A percentile compares a stretch with the other conserved stretches of the same genome.
These are phyloP conservation scores for Conticribra weissflogii DNA, from an alignment of 108 stramenopile species.

Conservation along the genomic window DNA sequence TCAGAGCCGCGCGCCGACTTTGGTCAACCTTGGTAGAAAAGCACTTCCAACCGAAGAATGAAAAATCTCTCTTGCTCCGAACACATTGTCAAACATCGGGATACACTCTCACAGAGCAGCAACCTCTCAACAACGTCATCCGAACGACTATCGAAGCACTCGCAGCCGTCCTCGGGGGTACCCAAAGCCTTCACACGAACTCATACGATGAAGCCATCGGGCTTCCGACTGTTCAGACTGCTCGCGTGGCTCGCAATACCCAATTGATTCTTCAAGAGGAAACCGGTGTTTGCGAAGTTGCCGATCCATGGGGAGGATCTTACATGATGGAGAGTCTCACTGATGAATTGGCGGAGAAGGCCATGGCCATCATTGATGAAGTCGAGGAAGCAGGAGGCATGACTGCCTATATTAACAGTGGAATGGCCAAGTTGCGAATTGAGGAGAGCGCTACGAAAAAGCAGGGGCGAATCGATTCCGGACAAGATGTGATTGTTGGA, in stretches of 20 bases:
- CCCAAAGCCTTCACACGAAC: constrained; percentile 99
- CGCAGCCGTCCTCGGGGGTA: constrained; percentile 97
- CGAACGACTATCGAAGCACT: constrained; percentile 98
- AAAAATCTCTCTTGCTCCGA: constrained; percentile 88
- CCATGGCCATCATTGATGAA: constrained; percentile 88
- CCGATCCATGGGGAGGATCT: constrained; percentile 91
- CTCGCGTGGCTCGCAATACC: constrained; percentile 97
- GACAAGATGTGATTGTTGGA: constrained; percentile 93
- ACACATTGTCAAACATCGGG: constrained; percentile 98
- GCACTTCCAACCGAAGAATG: constrained; percentile 90
- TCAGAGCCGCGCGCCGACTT: constrained; percentile 88
- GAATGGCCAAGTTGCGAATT: constrained; percentile 94
- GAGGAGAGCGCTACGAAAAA: constrained; percentile 97
- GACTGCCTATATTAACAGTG: constrained; percentile 95
- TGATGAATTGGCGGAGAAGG: constrained; percentile 89
- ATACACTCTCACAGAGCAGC: constrained; percentile 95
- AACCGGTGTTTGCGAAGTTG: constrained; percentile 64
- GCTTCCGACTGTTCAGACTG: constrained; percentile 95
- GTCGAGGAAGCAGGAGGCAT: constrained; percentile 95
- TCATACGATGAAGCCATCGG: constrained; percentile 98
- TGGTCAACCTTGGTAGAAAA: constrained; percentile 94
- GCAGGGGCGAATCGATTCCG: constrained; percentile 78
- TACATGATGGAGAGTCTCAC: constrained; percentile 99
- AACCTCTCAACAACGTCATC: constrained; percentile 97
- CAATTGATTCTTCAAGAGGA: constrained; percentile 98